Evolutionary conservation across 306 rosid species (phyloP), one percentile per base, ranked within the genome.

Genomic region (Medicago lupulina): DNA sequence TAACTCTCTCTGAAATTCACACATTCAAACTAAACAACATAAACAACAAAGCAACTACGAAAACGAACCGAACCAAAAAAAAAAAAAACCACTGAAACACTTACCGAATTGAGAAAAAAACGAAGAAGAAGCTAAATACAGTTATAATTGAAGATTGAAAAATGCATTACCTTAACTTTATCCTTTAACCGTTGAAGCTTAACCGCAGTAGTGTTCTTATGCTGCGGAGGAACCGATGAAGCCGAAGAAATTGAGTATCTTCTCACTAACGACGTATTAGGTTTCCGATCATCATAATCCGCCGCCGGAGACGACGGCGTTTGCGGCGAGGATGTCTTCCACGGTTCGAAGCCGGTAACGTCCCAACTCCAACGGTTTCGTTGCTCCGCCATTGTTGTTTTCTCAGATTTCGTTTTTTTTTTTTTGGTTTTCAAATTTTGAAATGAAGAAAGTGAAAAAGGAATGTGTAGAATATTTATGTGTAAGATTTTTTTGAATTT

Each of bases 321-420:
- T 15, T 46, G 10, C 11, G 82, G 62, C 41, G 85, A 67, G 1
- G 86, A 47, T 16, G 84, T 76, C 81, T 95, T 95, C 89, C 96
- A 86, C 3, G 96, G 98, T 85, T 88, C 96, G 73, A 95, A 95
- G 34, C 98, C 98, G 55, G 89, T 76, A 5, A 95, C 97, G 85
- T 95, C 97, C 98, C 98, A 95, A 88, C 89, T 95, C 98, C 98
- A 95, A n/a, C 90, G 83, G 86, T 83, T 89, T 84, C 70, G 80
- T 80, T 90, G 93, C 60, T 91, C 98, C 80, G 85, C 92, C 98
- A 95, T 92, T 83, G 23, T 12, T 53, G 31, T 28, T 19, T 16
- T 11, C n/a, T 59, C 66, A 58, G 89, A 68, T 63, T 77, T 83
- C 44, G 80, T 47, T 64, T 58, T 21, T 58, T 9, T 21, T 23